phyloP scores from a whole-genome alignment of 768 basidiomycete genomes.

The Mycena epipterygia region DNA sequence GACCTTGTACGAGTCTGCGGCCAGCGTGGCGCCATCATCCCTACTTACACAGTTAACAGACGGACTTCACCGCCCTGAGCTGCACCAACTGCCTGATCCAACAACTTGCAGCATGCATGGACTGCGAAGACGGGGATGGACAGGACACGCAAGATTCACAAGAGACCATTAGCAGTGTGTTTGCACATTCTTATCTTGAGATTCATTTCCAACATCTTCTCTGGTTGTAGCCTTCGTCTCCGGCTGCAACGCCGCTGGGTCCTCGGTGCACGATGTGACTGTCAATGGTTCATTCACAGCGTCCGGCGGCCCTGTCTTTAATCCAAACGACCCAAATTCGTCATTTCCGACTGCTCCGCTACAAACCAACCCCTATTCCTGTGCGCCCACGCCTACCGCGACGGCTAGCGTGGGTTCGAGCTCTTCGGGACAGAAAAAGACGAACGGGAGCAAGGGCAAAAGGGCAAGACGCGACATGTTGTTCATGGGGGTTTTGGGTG shows the following conservation, averaged over 20 bases:
- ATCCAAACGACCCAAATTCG: not conserved
- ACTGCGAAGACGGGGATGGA: not conserved
- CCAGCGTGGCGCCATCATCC: not conserved
- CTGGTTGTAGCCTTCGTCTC: not conserved
- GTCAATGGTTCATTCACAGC: not conserved
- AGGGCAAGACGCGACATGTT: not conserved
- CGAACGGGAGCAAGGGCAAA: not conserved
- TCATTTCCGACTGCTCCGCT: not conserved
- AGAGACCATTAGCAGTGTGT: not conserved
- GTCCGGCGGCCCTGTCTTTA: not conserved
- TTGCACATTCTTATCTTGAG: not conserved
- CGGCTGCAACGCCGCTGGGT: not conserved
- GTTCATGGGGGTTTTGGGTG: not conserved
- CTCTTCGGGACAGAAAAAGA: not conserved
- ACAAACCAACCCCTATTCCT: too few species aligned
- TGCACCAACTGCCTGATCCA: not conserved
- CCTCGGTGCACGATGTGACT: not conserved
- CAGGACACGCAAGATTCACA: not conserved
- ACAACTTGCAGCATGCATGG: not conserved
- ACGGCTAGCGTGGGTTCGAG: not conserved
- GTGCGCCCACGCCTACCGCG: not conserved
- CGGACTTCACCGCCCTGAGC: not conserved
- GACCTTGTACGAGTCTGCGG: not conserved
- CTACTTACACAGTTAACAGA: not conserved
- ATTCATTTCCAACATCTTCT: not conserved